Percentiles rank a stretch among this genome's conserved stretches.
These are phyloP conservation scores for Linnemannia hyalina DNA, from an alignment of 192 early-diverging fungal species.

Conservation along the genomic window DNA sequence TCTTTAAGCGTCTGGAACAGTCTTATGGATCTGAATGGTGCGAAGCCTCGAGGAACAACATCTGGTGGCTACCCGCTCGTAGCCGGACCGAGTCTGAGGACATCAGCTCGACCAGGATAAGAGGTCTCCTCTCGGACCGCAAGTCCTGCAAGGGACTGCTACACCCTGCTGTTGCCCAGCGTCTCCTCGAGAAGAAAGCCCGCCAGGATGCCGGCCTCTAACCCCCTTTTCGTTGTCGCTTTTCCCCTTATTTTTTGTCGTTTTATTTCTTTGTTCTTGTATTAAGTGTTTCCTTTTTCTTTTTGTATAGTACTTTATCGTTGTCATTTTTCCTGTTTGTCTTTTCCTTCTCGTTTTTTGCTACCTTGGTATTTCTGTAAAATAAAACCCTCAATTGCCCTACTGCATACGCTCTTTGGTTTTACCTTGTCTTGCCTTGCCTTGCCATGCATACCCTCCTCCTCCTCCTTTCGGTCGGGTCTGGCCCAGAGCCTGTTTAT, in stretches of 20 bases:
- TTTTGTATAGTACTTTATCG: slow-evolving; percentile 1
- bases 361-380: slow-evolving; percentile 2
- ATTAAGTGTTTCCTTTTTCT: slow-evolving; percentile 3
- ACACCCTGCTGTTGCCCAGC: slow-evolving; percentile 35
- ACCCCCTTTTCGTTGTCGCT: neutral
- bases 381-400: slow-evolving; percentile 14
- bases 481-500: neutral
- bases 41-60: slow-evolving; percentile 37
- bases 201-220: slow-evolving; percentile 17
- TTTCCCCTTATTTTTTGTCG: neutral
- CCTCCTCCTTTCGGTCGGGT: neutral
- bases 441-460: neutral
- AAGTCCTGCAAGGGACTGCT: slow-evolving; percentile 40
- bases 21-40: slow-evolving; percentile 50
- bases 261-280: neutral
- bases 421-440: neutral
- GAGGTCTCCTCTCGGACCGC: slow-evolving; percentile 22
- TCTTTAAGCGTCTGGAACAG: slow-evolving; percentile 28
- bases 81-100: slow-evolving; percentile 45
- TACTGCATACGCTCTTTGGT: neutral
- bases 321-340: neutral
- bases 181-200: slow-evolving; percentile 33
- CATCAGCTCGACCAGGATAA: slow-evolving; percentile 47
- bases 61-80: slow-evolving; percentile 50
- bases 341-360: neutral